Evolutionary conservation across 1,284 basidiomycete species (phyloP).

Genomic region (Cryptococcus jaspeensis): DNA sequence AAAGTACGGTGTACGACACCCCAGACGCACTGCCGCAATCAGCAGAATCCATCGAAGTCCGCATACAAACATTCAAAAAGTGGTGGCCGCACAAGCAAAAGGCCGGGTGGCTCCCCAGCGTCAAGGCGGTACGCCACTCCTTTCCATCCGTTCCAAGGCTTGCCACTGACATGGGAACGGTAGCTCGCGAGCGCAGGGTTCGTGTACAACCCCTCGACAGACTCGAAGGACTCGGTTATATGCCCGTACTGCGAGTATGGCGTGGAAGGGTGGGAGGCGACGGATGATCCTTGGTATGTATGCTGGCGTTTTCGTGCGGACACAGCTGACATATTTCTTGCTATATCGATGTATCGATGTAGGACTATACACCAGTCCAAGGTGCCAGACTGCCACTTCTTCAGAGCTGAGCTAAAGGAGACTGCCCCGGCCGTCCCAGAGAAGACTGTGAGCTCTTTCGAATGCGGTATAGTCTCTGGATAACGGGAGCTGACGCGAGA

Average conservation of each 20-base stretch:
- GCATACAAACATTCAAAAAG: constrained; percentile 65
- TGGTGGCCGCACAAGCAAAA: constrained; percentile 71
- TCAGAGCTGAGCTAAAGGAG: constrained; percentile 27
- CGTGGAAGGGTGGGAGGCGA: constrained; percentile 74
- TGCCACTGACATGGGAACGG: constrained; percentile 10
- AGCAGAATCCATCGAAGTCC: constrained; percentile 65
- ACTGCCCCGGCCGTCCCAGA: background rate
- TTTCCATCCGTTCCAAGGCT: background rate
- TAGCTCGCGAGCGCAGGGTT: constrained; percentile 84
- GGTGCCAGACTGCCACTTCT: constrained; percentile 45
- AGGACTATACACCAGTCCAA: constrained; percentile 41
- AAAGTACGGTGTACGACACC: constrained; percentile 60
- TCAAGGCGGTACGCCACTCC: constrained; percentile 59
- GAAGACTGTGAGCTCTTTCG: constrained; percentile 4
- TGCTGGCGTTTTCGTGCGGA: constrained; percentile 10
- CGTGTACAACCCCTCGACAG: constrained; percentile 63
- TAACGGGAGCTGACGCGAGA: background rate
- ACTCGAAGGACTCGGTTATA: constrained; percentile 66
- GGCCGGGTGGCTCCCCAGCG: constrained; percentile 65
- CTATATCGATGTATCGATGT: too few relatives aligned
- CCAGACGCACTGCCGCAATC: constrained; percentile 64
- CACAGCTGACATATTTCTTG: background rate
- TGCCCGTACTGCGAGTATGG: constrained; percentile 74
- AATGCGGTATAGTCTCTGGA: too few relatives aligned
- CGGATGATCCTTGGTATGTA: constrained; percentile 68